Percentiles rank a stretch among this genome's conserved stretches.
phyloP scores from a whole-genome alignment of 352 stramenopile species.

The Aphanomyces invadans region DNA sequence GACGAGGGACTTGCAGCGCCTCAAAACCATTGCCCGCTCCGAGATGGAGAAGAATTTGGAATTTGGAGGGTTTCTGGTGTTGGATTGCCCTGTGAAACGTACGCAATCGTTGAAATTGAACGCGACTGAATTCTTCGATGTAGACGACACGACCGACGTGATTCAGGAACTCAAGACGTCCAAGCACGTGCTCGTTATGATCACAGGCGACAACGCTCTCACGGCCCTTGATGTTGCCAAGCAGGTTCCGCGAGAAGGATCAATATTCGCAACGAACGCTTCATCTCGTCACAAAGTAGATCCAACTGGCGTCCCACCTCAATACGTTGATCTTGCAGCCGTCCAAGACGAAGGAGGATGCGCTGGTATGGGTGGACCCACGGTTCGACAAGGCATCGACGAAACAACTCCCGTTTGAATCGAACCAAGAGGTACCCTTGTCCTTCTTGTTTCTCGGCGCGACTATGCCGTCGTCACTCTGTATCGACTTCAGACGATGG shows the following conservation, averaged over 20 bases:
- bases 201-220: slow-evolving; percentile 92
- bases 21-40: slow-evolving; percentile 29
- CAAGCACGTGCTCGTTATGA: slow-evolving; percentile 85
- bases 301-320: slow-evolving; percentile 47
- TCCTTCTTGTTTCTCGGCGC: no score
- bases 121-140: no score
- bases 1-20: slow-evolving; percentile 27
- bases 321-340: slow-evolving; percentile 23
- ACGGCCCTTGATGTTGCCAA: slow-evolving; percentile 90
- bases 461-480: no score
- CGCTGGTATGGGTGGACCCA: neutral
- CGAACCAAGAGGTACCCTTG: no score
- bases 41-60: slow-evolving; percentile 75
- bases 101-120: no score
- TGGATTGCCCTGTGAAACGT: slow-evolving; percentile 89
- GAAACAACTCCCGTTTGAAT: neutral
- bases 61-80: slow-evolving; percentile 90
- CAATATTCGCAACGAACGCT: no score
- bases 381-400: neutral
- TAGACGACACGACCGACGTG: slow-evolving; percentile 67
- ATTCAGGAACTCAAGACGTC: slow-evolving; percentile 74
- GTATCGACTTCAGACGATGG: no score
- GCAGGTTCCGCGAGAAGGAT: no score
- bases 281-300: slow-evolving; percentile 69
- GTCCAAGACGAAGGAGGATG: no score